Conservation (phyloP, 768 basidiomycete species). For the Dioszegia hungarica region DNA sequence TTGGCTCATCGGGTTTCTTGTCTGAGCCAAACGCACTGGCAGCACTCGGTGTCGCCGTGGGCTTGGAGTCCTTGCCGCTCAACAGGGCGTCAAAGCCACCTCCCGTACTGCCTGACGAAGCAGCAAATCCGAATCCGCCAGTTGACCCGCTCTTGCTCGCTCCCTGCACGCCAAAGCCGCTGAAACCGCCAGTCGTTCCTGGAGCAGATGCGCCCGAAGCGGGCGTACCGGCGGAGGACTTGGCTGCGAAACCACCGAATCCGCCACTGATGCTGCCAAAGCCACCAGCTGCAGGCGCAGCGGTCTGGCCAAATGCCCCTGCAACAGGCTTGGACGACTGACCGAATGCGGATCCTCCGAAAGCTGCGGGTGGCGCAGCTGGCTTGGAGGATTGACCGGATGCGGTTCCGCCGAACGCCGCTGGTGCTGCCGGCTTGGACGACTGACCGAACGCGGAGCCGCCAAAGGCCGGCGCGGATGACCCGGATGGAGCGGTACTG, state of each 20-base stretch:
- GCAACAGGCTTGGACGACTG: conserved; percentile 40
- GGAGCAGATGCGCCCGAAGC: neutral
- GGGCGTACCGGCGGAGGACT: too few species aligned
- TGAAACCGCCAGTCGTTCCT: conserved; percentile 12
- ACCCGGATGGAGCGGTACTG: neutral
- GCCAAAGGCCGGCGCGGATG: neutral
- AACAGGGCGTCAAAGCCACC: conserved; percentile 16
- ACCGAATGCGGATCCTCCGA: conserved; percentile 49
- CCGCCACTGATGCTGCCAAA: conserved; percentile 32
- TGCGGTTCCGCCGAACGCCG: conserved; percentile 5
- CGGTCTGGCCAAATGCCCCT: conserved; percentile 23
- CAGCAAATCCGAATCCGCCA: neutral
- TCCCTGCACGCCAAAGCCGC: conserved; percentile 3
- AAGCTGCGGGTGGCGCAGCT: conserved; percentile 28
- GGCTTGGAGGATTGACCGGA: conserved; percentile 25
- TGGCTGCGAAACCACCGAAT: conserved; percentile 35
- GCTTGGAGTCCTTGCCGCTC: too few species aligned
- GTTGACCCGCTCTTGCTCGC: neutral
- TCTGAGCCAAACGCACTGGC: neutral
- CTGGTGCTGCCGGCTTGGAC: conserved; percentile 10
- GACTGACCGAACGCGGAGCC: conserved; percentile 23
- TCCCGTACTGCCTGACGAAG: neutral
- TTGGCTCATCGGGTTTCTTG: neutral
- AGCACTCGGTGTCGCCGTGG: too few species aligned
- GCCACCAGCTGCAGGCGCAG: conserved; percentile 5